Base-by-base conservation (phyloP, 139 green algal genomes). In the Chlamydomonas eustigma region DNA sequence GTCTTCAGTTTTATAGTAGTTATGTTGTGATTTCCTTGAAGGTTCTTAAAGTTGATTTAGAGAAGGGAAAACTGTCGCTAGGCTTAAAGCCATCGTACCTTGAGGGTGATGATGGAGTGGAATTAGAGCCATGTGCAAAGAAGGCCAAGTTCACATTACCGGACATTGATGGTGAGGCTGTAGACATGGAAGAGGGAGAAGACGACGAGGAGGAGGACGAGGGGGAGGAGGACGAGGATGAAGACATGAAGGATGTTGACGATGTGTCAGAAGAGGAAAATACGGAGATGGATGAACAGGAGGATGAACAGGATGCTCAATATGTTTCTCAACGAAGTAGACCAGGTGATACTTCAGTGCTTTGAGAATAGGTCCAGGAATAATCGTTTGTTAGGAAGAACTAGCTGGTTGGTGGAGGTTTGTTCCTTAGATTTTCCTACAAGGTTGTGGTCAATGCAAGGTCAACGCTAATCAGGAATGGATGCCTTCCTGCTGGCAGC, bases 51-150 rank as follows among this genome's bases (percentile, higher is more conserved):
- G 75, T 96, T 1, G 91, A 97, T 38, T 5, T 34, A 0, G 77
- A 82, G 0, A 75, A 31, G 4, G 78, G 78, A 3, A 81, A 85
- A 5, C 51, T 97, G 33, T 90, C 84, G 1, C 85, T 97, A 50
- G 84, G 83, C 0, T 72, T 95, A 50, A 93, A 92, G 78, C 82
- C 88, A 18, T 89, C 86, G 0, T 83, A 84, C 64, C 74, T 96
- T 28, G 81, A 82, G 37, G 87, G 73, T 8, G 64, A 78, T 31
- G 83, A 83, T 25, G 80, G 85, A 28, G 79, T 70, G 3, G 74
- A 39, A 44, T 72, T 36, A 0, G 88, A 77, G 28, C 79, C 51
- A 31, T 63, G 39, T 37, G 78, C 73, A 66, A 44, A 51, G 37
- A 76, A 67, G 28, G 50, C 24, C 71, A 51, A 66, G 63, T 30